Percentiles rank a stretch among this genome's conserved stretches.
Evolutionary conservation across 1,284 basidiomycete genomes (phyloP).

Genomic region (Lignosus rhinocerotis): DNA sequence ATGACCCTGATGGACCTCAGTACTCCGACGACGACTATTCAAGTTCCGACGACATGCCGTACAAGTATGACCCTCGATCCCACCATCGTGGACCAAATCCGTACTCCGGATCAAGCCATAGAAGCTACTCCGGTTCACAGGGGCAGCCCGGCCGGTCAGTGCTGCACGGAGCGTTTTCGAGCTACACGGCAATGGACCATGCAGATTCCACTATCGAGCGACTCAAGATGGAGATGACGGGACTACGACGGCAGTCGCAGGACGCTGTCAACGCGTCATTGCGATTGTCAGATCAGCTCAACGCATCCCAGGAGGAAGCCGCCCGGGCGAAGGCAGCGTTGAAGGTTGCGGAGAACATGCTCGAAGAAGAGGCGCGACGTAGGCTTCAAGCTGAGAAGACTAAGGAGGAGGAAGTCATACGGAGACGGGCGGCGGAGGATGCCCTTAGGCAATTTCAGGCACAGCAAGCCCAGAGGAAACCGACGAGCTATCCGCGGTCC

Average conservation of each 20-base stretch:
- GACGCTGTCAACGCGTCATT: conserved; percentile 63
- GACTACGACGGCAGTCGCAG: conserved; percentile 59
- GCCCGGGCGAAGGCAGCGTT: conserved; percentile 53
- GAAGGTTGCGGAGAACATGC: conserved; percentile 50
- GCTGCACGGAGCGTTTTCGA: conserved; percentile 31
- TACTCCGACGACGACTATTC: conserved; percentile 45
- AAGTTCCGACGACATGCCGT: conserved; percentile 61
- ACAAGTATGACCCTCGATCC: conserved; percentile 44
- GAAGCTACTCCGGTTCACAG: conserved; percentile 16
- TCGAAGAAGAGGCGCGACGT: conserved; percentile 60
- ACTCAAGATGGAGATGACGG: conserved; percentile 61
- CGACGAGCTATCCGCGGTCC: conserved; percentile 22
- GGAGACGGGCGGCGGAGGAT: conserved; percentile 54
- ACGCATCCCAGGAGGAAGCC: conserved; percentile 59
- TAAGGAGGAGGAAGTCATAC: conserved; percentile 49
- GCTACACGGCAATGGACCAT: conserved; percentile 21
- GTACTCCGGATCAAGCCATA: conserved; percentile 22
- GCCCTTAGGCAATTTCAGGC: conserved; percentile 34
- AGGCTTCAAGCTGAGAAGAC: conserved; percentile 58
- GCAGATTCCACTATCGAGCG: conserved; percentile 47
- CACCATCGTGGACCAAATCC: conserved; percentile 33
- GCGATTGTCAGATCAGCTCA: conserved; percentile 63
- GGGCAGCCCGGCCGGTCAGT: conserved; percentile 20
- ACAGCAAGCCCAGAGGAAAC: conserved; percentile 22
- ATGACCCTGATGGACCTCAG: conserved; percentile 16